Evolutionary conservation across 2,329 filamentous ascomycete species (phyloP).

Genomic region (Graphilbum sp.): DNA sequence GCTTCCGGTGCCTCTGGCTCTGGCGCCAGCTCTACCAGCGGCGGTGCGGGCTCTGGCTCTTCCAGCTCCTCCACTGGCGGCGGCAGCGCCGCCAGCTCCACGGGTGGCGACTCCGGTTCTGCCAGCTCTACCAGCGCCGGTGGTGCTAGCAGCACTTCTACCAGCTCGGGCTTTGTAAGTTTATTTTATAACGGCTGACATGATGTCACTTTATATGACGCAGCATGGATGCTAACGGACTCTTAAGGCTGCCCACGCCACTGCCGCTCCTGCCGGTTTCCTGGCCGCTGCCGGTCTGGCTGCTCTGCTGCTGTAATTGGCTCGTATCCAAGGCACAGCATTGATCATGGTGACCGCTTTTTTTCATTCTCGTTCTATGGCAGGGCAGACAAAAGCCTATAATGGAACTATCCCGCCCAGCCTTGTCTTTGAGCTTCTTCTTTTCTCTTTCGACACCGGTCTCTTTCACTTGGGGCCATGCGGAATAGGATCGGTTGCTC

Average conservation of each 20-base stretch:
- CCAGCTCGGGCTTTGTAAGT: conserved; percentile 12
- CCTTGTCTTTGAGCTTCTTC: too few species aligned
- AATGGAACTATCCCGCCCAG: too few species aligned
- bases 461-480: too few species aligned
- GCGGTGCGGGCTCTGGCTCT: conserved; percentile 3
- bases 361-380: background rate
- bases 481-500: too few species aligned
- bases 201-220: too few species aligned
- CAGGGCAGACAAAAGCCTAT: too few species aligned
- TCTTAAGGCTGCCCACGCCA: conserved; percentile 20
- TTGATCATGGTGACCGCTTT: too few species aligned
- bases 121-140: conserved; percentile 2
- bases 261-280: conserved; percentile 27
- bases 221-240: too few species aligned
- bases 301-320: conserved; percentile 27
- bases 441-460: too few species aligned
- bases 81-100: conserved; percentile 3
- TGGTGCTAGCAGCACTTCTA: background rate
- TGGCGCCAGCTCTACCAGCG: background rate
- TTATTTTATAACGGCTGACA: too few species aligned
- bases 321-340: background rate
- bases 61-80: background rate
- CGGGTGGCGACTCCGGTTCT: background rate
- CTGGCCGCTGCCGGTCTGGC: conserved; percentile 33
- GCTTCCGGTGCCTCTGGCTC: conserved; percentile 1